Conservation (phyloP, 495 filamentous ascomycete species). For the Bryoglossum gracile region DNA sequence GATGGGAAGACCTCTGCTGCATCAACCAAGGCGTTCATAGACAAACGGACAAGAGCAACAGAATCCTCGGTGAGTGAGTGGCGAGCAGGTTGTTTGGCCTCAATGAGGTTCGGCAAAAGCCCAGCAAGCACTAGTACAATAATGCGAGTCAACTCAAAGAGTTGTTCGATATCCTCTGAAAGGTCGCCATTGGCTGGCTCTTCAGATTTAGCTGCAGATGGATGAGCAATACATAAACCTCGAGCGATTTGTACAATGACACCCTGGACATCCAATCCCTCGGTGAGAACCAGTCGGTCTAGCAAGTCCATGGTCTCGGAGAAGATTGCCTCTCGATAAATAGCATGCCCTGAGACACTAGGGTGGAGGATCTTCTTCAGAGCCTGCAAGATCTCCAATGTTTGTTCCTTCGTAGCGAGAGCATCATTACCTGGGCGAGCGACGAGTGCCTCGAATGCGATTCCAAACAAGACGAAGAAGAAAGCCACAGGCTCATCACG, state of each 20-base stretch:
- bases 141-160: conserved; percentile 92
- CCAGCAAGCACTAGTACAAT: conserved; percentile 89
- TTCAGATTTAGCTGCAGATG: conserved; percentile 67
- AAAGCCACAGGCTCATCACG: conserved; percentile 97
- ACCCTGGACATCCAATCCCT: conserved; percentile 79
- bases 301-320: conserved; percentile 95
- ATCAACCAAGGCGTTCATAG: conserved; percentile 83
- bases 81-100: conserved; percentile 62
- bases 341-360: conserved; percentile 90
- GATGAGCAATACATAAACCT: conserved; percentile 82
- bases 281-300: conserved; percentile 86
- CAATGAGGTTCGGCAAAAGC: conserved; percentile 77
- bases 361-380: conserved; percentile 92
- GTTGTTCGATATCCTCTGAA: conserved; percentile 93
- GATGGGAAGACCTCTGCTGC: conserved; percentile 91
- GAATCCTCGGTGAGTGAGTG: conserved; percentile 75
- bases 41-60: conserved; percentile 65
- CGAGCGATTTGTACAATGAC: conserved; percentile 90
- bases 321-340: conserved; percentile 93
- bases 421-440: conserved; percentile 66
- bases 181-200: conserved; percentile 63
- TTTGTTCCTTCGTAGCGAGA: conserved; percentile 67
- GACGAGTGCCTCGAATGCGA: conserved; percentile 91
- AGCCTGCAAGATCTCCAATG: conserved; percentile 80
- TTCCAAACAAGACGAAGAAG: conserved; percentile 96